Percentiles rank a stretch among this genome's conserved stretches.
These are phyloP conservation scores for Penicillium aurantiogriseum DNA, from an alignment of 2,329 filamentous ascomycete species.

Conservation along the genomic window DNA sequence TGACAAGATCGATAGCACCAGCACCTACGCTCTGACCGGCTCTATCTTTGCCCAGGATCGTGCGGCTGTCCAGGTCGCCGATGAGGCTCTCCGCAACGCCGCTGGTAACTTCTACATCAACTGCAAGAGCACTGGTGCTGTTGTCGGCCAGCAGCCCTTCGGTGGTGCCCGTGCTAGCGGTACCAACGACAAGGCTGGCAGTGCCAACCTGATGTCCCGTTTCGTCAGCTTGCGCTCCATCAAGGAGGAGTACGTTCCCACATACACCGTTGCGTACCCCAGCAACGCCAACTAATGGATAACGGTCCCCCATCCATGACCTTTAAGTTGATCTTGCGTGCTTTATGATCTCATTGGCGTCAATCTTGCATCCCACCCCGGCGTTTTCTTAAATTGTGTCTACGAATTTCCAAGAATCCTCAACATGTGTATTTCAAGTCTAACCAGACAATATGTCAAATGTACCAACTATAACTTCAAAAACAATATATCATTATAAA, in stretches of 20 bases:
- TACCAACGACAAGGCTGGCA: slow-evolving; percentile 73
- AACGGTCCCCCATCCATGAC: background rate
- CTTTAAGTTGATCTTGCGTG: slow-evolving; percentile 9
- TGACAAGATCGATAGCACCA: slow-evolving; percentile 47
- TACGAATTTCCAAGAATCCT: slow-evolving; percentile 1
- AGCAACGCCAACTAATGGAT: slow-evolving; percentile 62
- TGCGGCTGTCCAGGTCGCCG: slow-evolving; percentile 35
- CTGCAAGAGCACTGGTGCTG: slow-evolving; percentile 62
- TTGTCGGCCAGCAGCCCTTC: slow-evolving; percentile 72
- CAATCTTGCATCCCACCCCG: slow-evolving; percentile 21
- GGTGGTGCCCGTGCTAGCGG: slow-evolving; percentile 67
- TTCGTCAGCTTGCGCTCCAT: slow-evolving; percentile 67
- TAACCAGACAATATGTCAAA: slow-evolving; percentile 3
- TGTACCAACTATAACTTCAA: background rate
- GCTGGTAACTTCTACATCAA: slow-evolving; percentile 48
- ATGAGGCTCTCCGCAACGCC: slow-evolving; percentile 37
- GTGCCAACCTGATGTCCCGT: slow-evolving; percentile 60
- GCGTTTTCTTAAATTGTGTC: slow-evolving; percentile 16
- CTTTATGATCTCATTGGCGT: slow-evolving; percentile 22
- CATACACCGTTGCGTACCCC: slow-evolving; percentile 64
- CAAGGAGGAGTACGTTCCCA: slow-evolving; percentile 72
- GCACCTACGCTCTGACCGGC: slow-evolving; percentile 45
- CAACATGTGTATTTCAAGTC: slow-evolving; percentile 6
- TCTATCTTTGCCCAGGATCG: slow-evolving; percentile 45
- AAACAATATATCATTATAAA: background rate